phyloP scores from a whole-genome alignment of 306 rosid species.

The Glycine latifolia region DNA sequence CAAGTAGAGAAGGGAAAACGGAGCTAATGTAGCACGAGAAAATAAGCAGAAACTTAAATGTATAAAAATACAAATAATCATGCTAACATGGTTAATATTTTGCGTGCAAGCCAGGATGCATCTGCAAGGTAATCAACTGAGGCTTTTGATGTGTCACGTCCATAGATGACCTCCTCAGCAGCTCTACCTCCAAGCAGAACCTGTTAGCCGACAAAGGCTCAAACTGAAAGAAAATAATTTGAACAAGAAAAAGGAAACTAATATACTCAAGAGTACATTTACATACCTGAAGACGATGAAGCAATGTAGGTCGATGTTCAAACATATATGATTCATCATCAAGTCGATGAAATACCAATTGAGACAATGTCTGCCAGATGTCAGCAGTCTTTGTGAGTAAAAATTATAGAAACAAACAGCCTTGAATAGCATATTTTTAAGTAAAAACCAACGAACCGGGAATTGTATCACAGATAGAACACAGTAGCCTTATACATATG shows the following conservation, averaged over 20 bases:
- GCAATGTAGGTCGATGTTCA: conserved; percentile 85
- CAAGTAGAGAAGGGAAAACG: conserved; percentile 25
- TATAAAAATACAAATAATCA: conserved; percentile 26
- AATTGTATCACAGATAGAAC: conserved; percentile 15
- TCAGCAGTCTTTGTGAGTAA: conserved; percentile 25
- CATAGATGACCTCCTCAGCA: conserved; percentile 96
- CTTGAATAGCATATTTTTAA: background rate
- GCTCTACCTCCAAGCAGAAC: conserved; percentile 98
- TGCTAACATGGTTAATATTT: conserved; percentile 89
- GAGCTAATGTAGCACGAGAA: conserved; percentile 34
- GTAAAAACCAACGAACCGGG: conserved; percentile 9
- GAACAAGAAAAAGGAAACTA: conserved; percentile 12
- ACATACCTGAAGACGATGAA: conserved; percentile 91
- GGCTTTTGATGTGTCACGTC: conserved; percentile 89
- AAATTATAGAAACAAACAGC: conserved; percentile 13
- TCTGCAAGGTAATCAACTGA: conserved; percentile 93
- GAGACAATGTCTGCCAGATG: conserved; percentile 79
- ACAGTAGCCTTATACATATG: background rate
- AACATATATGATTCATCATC: conserved; percentile 94
- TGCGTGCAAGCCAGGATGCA: conserved; percentile 99
- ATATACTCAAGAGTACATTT: conserved; percentile 51
- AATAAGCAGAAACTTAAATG: conserved; percentile 27
- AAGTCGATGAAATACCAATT: conserved; percentile 89
- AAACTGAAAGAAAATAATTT: conserved; percentile 40
- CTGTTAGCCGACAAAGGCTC: conserved; percentile 50